Evolutionary conservation across 2,329 filamentous ascomycete genomes (phyloP).

Genomic region (Colletotrichum sp.): DNA sequence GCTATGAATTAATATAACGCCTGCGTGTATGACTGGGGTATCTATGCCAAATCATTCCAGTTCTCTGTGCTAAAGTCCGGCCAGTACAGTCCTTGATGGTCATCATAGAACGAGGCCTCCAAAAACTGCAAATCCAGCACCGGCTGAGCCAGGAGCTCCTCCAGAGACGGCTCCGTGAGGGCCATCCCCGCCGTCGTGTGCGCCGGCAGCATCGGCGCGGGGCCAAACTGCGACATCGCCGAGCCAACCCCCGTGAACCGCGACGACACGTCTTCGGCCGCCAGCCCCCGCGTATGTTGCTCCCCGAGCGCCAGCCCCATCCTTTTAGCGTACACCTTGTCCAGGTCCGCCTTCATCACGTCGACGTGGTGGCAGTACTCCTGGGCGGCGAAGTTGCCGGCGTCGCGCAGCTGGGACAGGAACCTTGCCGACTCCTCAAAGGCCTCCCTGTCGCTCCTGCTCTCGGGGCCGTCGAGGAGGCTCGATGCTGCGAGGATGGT

Average conservation of each 20-base stretch:
- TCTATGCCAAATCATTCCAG: conserved; percentile 12
- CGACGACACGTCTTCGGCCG: neutral
- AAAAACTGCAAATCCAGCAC: conserved; percentile 37
- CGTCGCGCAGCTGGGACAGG: conserved; percentile 39
- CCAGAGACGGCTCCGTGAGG: conserved; percentile 38
- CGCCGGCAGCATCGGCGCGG: neutral
- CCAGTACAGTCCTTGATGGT: conserved; percentile 24
- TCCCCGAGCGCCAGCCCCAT: neutral
- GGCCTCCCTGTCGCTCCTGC: conserved; percentile 39
- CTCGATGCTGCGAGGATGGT: conserved; percentile 49
- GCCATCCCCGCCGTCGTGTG: conserved; percentile 37
- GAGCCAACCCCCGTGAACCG: neutral
- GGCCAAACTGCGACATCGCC: neutral
- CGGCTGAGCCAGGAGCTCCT: conserved; percentile 37
- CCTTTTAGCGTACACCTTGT: neutral
- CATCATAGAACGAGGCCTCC: conserved; percentile 25
- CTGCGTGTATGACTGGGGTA: neutral
- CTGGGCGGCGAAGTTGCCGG: conserved; percentile 44
- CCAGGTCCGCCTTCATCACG: conserved; percentile 27
- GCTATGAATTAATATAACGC: neutral
- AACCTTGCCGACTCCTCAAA: conserved; percentile 42
- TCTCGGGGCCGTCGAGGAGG: conserved; percentile 33
- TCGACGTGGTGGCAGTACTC: conserved; percentile 47
- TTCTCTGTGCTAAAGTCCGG: conserved; percentile 22
- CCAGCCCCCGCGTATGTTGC: neutral